Base-by-base conservation (phyloP, 495 filamentous ascomycete genomes). In the Xylaria acuta region DNA sequence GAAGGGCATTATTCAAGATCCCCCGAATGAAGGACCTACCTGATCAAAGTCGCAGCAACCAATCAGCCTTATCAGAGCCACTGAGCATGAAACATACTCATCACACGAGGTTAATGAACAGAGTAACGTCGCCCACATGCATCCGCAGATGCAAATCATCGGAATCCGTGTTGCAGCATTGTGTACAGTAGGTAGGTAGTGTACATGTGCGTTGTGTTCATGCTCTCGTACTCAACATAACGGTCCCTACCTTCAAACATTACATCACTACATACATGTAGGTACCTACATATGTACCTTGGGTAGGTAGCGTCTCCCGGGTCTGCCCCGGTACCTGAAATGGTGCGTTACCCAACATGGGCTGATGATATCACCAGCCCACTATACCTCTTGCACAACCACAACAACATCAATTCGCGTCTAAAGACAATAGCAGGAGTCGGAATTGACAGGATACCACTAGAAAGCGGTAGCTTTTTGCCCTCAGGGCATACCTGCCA, bases 41-140 rank as follows among this genome's bases (percentile, higher is more conserved):
- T 27, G 12, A 18, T 36, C 20, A 1, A 59, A 59, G 6, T 58
- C 14, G 34, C 4, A 11, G 12, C 12, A 20, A 12, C 38, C 38
- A 64, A 64, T 43, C 60, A 25, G 16, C 22, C 38, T 7, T 1
- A 27, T 12, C 45, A 5, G 45, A 40, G 47, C 30, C 32, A 34
- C 64, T 2, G 11, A 20, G 47, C 30, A n/a, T 49, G 63, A 67
- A 53, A 67, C 45, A 51, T 25, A 18, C 18, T 47, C 41, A 64
- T 64, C 25, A 41, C 62, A 64, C 62, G 62, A 47, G 62, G n/a
- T n/a, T 49, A 34, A 64, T 47, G 22, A 47, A 18, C 27, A 56
- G 53, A 36, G 41, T 64, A 45, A 25, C 27, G 14, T 30, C 30
- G 54, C 27, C 18, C 27, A 38, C 32, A 59, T n/a, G 14, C 56